These are phyloP conservation scores for Aureobasidium lini DNA, from an alignment of 2,329 filamentous ascomycete genomes.

Conservation along the genomic window DNA sequence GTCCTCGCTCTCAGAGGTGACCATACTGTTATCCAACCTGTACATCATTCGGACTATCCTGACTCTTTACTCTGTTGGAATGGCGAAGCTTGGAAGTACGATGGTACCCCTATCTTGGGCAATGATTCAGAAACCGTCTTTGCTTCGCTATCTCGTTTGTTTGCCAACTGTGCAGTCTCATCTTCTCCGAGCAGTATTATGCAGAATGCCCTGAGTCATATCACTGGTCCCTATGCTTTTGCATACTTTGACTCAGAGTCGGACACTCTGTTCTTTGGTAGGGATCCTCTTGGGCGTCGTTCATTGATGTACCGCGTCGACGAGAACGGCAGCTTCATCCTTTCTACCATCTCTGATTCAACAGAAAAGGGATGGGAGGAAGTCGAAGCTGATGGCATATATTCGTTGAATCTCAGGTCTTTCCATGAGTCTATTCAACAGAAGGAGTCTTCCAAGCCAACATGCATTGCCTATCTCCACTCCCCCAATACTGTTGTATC, in stretches of 20 bases:
- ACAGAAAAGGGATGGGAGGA: constrained; percentile 57
- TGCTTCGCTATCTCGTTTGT: constrained; percentile 38
- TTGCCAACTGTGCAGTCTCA: constrained; percentile 17
- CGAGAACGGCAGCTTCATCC: constrained; percentile 44
- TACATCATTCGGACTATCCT: constrained; percentile 45
- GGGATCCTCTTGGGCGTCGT: constrained; percentile 79
- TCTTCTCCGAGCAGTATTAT: neutral
- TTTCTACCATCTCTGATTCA: constrained; percentile 65
- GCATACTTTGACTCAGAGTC: constrained; percentile 64
- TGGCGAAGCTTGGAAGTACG: constrained; percentile 83
- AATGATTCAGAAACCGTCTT: constrained; percentile 76
- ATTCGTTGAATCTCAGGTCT: constrained; percentile 52
- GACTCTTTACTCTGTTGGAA: constrained; percentile 87
- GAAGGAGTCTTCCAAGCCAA: neutral
- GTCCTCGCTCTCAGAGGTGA: constrained; percentile 85
- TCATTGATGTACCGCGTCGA: constrained; percentile 60
- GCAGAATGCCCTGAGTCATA: constrained; percentile 13
- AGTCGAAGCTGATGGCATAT: constrained; percentile 77
- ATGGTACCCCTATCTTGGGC: constrained; percentile 49
- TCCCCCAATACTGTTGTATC: neutral
- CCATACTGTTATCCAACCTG: constrained; percentile 63
- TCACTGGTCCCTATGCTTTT: constrained; percentile 76
- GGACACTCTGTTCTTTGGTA: constrained; percentile 66
- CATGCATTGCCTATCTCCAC: neutral
- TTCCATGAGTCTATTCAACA: neutral